Base-by-base conservation (phyloP, 176 grass and related monocot genomes). In the Tillandsia fasciculata region DNA sequence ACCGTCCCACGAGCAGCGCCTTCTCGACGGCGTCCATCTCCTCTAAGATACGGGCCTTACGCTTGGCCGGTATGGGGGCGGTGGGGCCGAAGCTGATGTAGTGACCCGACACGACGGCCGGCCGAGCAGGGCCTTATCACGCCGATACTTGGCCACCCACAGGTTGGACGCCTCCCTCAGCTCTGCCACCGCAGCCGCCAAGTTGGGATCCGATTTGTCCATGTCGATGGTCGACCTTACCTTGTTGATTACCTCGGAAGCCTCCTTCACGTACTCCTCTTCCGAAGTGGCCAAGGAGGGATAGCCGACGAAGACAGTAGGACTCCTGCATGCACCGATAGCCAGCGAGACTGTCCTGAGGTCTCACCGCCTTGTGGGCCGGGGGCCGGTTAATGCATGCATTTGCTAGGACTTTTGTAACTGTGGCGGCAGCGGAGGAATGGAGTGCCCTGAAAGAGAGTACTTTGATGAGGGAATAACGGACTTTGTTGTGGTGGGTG, bases 51-150 rank as follows among this genome's bases (percentile, higher is more conserved):
- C 95, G 84, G 1, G 85, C 70, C 80, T 88, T 88, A 78, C 95
- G 95, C 90, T 99, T 99, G 69, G 83, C 74, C 10, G 90, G 95
- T 76, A 99, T 99, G 72, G 95, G 82, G 33, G 90, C 95, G 2
- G 87, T 94, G 77, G 95, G 90, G 75, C 95, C 95, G 75, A 99
- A 99, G 83, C 95, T 94, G 85, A 99, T 86, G 85, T 99, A 99
- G 82, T 99, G 95, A 12, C 89, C 95, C 2, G 95, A 99, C 12
- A 94, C 87, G 71, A 99, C 9, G 83, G 22, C 29, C 89, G 72
- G 7, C 87, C 95, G 52, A 99, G 90, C 70, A 94, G 84, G 20
- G 54, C 48, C 78, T 94, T 99, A 87, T 99, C 87, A 24, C 95
- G 71, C 29, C 90, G 74, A 84, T 90, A 99, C 81, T 94, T 99